These are phyloP conservation scores for Zanthoxylum bungeanum DNA, from an alignment of 345 rosid species.

Conservation along the genomic window DNA sequence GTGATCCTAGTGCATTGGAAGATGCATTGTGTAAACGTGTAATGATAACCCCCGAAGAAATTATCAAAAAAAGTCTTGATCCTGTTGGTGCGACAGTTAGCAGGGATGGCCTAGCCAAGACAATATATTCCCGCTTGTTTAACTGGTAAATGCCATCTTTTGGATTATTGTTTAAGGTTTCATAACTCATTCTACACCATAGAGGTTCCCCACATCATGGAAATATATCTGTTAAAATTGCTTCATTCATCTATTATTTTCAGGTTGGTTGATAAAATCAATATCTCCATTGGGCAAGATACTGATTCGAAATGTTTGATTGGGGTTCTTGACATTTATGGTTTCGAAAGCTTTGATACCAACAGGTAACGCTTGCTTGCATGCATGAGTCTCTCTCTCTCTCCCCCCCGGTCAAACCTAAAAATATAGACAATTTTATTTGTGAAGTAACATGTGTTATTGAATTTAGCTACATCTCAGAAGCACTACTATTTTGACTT, in stretches of 20 bases:
- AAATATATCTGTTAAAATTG: background rate
- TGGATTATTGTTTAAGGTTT: slow-evolving; percentile 7
- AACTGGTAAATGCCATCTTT: slow-evolving; percentile 53
- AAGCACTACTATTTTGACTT: slow-evolving; percentile 1
- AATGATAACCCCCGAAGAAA: slow-evolving; percentile 84
- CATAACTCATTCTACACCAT: background rate
- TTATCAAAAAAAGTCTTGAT: slow-evolving; percentile 80
- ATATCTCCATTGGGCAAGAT: slow-evolving; percentile 74
- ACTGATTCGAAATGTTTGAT: slow-evolving; percentile 59
- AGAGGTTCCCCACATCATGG: background rate
- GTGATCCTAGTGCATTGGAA: slow-evolving; percentile 61
- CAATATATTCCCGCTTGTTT: slow-evolving; percentile 81
- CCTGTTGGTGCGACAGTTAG: slow-evolving; percentile 68
- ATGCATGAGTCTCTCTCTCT: background rate
- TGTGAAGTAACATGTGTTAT: background rate
- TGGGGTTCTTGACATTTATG: slow-evolving; percentile 91
- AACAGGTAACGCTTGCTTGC: slow-evolving; percentile 57
- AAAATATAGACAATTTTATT: background rate
- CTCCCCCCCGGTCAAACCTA: background rate
- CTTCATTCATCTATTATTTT: slow-evolving; percentile 15
- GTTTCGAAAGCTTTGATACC: slow-evolving; percentile 82
- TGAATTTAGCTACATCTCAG: background rate
- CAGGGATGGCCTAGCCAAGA: slow-evolving; percentile 93
- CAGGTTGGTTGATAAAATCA: slow-evolving; percentile 87
- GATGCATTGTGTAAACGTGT: slow-evolving; percentile 76